Percentiles rank a stretch among this genome's conserved stretches.
These are phyloP conservation scores for Didymella exigua DNA, from an alignment of 2,329 filamentous ascomycete species.

Conservation along the genomic window DNA sequence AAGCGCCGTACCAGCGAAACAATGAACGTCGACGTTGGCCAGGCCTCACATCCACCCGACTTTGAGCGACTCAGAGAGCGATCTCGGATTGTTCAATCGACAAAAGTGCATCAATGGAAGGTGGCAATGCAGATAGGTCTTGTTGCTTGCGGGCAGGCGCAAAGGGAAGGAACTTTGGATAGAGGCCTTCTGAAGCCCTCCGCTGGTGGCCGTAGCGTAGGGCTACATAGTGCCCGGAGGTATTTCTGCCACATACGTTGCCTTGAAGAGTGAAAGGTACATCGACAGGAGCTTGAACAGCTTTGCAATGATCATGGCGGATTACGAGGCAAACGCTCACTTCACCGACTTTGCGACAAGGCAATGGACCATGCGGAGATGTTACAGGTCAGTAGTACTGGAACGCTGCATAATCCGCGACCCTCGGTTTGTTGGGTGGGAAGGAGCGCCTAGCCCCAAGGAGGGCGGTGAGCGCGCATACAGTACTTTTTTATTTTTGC, in stretches of 20 bases:
- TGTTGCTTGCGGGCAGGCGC: not conserved
- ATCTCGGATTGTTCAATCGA: not conserved
- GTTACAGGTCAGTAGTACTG: conserved; percentile 2
- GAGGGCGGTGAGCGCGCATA: conserved; percentile 21
- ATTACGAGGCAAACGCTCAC: not conserved
- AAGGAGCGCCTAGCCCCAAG: conserved; percentile 7
- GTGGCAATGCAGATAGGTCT: not conserved
- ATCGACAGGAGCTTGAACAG: too few relatives aligned
- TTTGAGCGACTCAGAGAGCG: not conserved
- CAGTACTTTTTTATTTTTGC: conserved; percentile 15
- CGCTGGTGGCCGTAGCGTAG: conserved; percentile 27
- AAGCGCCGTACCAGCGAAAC: conserved; percentile 2
- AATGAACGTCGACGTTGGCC: not conserved
- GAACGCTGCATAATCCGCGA: conserved; percentile 20
- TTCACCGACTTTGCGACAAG: not conserved
- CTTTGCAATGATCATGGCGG: not conserved
- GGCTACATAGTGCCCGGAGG: conserved; percentile 9
- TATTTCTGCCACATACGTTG: conserved; percentile 3
- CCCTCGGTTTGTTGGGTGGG: conserved; percentile 18
- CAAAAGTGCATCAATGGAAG: not conserved
- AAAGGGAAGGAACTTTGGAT: not conserved
- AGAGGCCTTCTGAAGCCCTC: conserved; percentile 18
- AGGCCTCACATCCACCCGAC: conserved; percentile 5
- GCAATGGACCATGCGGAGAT: not conserved
- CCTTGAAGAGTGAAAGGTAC: not conserved